Evolutionary conservation across 1,284 basidiomycete genomes (phyloP).

Genomic region (Uromyces viciae-fabae): DNA sequence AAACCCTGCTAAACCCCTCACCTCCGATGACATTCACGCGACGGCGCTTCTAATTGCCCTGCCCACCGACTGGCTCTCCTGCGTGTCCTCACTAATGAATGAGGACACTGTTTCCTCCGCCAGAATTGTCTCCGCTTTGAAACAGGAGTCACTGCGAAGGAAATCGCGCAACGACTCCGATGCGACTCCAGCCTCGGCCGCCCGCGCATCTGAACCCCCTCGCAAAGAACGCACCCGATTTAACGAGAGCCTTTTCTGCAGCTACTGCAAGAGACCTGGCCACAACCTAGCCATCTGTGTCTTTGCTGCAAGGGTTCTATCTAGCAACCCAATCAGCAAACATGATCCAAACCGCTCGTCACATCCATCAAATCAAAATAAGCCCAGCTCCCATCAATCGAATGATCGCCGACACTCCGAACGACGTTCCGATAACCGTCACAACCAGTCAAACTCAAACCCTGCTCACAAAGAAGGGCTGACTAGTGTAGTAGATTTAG

Average conservation of each 20-base stretch:
- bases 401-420: too few relatives aligned
- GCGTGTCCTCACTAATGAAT: slow-evolving; percentile 25
- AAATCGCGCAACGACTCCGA: background rate
- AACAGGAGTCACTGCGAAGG: background rate
- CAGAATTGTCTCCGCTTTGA: slow-evolving; percentile 10
- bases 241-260: too few relatives aligned
- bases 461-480: background rate
- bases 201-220: too few relatives aligned
- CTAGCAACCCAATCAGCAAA: background rate
- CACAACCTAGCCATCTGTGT: background rate
- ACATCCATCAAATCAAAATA: background rate
- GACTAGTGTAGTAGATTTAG: background rate
- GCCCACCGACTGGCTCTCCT: slow-evolving; percentile 1
- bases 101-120: background rate
- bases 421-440: too few relatives aligned
- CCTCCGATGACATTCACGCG: background rate
- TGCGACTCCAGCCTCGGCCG: background rate
- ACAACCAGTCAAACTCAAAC: too few relatives aligned
- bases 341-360: background rate
- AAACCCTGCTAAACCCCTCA: slow-evolving; percentile 11
- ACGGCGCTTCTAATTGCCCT: slow-evolving; percentile 4
- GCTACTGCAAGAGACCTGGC: background rate
- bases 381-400: too few relatives aligned
- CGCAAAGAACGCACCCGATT: too few relatives aligned
- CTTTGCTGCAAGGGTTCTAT: background rate